These are phyloP conservation scores for Trichophyton schoenleinii DNA, from an alignment of 2,329 filamentous ascomycete species.

Conservation along the genomic window DNA sequence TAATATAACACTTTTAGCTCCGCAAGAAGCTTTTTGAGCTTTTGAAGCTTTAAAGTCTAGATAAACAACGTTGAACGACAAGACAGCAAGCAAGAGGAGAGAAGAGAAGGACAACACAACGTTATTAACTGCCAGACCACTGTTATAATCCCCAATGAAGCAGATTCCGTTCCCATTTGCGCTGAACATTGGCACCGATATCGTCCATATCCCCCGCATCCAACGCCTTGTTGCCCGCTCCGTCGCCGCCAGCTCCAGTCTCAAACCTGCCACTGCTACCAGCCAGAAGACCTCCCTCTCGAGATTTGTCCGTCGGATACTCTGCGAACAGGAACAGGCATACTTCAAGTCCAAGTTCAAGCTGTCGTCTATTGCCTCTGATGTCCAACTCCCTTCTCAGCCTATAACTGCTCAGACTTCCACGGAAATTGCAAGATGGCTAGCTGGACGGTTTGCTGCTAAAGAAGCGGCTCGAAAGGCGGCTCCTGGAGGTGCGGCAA, in stretches of 20 bases:
- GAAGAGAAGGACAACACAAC: too few relatives aligned
- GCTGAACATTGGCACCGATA: constrained; percentile 63
- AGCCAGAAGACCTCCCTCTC: constrained; percentile 41
- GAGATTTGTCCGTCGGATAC: constrained; percentile 35
- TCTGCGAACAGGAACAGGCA: constrained; percentile 27
- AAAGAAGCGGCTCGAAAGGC: constrained; percentile 63
- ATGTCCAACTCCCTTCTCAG: constrained; percentile 14
- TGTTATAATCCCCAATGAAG: constrained; percentile 19
- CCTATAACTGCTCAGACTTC: constrained; percentile 14
- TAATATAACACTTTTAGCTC: too few relatives aligned
- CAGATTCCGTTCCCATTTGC: constrained; percentile 48
- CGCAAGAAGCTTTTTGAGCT: too few relatives aligned
- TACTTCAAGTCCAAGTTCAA: constrained; percentile 30
- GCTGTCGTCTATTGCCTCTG: not conserved
- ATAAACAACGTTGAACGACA: too few relatives aligned
- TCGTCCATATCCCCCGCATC: constrained; percentile 59
- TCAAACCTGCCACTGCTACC: not conserved
- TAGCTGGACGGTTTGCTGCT: constrained; percentile 50
- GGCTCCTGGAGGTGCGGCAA: constrained; percentile 40
- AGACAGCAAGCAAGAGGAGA: too few relatives aligned
- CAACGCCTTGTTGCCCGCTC: constrained; percentile 41
- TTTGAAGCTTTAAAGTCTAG: too few relatives aligned
- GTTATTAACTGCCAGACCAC: too few relatives aligned
- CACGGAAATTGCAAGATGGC: constrained; percentile 30
- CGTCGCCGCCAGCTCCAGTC: constrained; percentile 17